phyloP scores from a whole-genome alignment of 805 yeast species.

The Starmerella floris region DNA sequence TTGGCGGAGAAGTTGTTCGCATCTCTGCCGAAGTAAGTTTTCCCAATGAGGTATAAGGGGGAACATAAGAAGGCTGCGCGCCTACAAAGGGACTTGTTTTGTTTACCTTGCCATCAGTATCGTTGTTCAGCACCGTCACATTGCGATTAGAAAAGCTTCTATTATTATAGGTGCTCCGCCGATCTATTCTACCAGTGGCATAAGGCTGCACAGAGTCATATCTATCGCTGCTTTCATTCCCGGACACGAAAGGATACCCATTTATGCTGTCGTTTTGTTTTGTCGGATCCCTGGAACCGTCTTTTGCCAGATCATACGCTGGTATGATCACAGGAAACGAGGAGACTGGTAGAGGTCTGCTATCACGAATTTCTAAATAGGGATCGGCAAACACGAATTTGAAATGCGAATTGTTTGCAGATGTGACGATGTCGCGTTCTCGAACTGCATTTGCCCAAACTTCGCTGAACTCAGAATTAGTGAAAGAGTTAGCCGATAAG shows the following conservation, averaged over 20 bases:
- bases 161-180: neutral
- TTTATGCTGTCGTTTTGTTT: neutral
- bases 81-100: neutral
- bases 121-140: neutral
- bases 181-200: too few species aligned
- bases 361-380: too few species aligned
- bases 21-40: conserved; percentile 8
- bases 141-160: neutral
- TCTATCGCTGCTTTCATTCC: neutral
- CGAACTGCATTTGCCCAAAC: neutral
- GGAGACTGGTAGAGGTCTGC: neutral
- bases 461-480: neutral
- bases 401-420: neutral
- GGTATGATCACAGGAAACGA: neutral
- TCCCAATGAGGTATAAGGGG: neutral
- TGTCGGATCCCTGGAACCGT: neutral
- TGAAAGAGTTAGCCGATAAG: neutral
- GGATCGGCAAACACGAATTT: neutral
- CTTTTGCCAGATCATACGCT: neutral
- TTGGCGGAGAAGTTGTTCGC: conserved; percentile 11
- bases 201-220: too few species aligned
- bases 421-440: neutral
- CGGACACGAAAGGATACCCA: neutral
- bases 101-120: neutral
- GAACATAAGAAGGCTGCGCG: neutral